Percentiles rank a stretch among this genome's conserved stretches.
These are phyloP conservation scores for Aquilaria malaccensis DNA, from an alignment of 345 rosid species.

Conservation along the genomic window DNA sequence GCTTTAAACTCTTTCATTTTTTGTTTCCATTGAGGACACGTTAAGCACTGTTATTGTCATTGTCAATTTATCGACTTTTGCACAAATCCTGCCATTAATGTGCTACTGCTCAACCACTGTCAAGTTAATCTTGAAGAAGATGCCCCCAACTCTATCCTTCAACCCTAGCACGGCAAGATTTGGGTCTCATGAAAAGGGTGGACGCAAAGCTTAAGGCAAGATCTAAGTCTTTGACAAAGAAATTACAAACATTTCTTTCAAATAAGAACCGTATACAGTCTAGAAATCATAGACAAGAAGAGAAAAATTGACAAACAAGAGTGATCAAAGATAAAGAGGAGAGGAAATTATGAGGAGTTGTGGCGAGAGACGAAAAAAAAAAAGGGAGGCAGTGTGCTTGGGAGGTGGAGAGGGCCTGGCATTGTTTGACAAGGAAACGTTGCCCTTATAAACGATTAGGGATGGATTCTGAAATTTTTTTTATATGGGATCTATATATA, in stretches of 20 bases:
- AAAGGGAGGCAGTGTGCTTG: conserved; percentile 44
- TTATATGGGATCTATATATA: no score
- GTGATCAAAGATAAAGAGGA: background rate
- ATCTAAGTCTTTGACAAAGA: background rate
- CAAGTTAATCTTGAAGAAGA: no score
- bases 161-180: no score
- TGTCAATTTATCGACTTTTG: no score
- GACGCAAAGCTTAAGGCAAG: background rate
- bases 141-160: no score
- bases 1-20: no score
- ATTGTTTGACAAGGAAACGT: conserved; percentile 20
- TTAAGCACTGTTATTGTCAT: no score
- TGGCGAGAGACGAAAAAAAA: conserved; percentile 86
- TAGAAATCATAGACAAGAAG: background rate
- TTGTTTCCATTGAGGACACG: no score
- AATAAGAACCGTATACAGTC: background rate
- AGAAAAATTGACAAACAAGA: background rate
- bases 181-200: no score
- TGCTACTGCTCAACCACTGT: no score
- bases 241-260: conserved; percentile 1
- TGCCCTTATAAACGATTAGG: conserved; percentile 25
- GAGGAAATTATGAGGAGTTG: conserved; percentile 60
- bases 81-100: no score
- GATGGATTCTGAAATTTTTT: no score
- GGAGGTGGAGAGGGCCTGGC: conserved; percentile 40